phyloP scores from a whole-genome alignment of 139 green algal genomes.

The Gonium pectorale region DNA sequence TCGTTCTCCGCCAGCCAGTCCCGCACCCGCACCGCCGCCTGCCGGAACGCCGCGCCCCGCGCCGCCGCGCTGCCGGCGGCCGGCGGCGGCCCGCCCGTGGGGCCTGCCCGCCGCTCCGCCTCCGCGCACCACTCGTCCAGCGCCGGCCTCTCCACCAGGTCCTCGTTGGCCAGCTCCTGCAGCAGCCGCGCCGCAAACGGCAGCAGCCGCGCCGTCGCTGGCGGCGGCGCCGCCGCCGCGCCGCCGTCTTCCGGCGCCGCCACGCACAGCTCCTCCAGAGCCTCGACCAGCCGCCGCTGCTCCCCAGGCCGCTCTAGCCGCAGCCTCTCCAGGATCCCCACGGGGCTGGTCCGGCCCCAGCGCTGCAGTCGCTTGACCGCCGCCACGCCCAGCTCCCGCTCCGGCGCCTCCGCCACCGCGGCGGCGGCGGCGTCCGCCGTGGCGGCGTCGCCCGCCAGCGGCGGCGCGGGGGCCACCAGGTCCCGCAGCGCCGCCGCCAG shows the following conservation, averaged over 20 bases:
- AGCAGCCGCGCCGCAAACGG: neutral
- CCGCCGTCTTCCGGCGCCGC: neutral
- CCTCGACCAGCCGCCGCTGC: constrained; percentile 20
- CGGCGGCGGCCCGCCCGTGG: neutral
- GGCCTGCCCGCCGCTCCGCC: neutral
- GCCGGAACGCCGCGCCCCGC: neutral
- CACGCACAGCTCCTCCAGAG: constrained; percentile 25
- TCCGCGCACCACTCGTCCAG: neutral
- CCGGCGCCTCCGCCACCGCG: neutral
- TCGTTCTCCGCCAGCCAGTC: constrained; percentile 13
- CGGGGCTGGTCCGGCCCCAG: constrained; percentile 34
- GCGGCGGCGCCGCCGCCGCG: neutral
- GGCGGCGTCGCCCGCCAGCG: neutral
- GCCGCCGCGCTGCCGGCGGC: neutral
- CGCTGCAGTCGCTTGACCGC: constrained; percentile 16
- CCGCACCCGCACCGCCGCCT: neutral
- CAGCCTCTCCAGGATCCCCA: constrained; percentile 32
- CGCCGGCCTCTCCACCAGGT: constrained; percentile 14
- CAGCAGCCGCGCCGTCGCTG: neutral
- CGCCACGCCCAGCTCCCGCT: constrained; percentile 2
- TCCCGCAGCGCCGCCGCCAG: constrained; percentile 7
- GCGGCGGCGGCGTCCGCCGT: neutral
- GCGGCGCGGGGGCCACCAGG: neutral
- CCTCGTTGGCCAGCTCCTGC: constrained; percentile 20
- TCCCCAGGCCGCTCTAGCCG: constrained; percentile 5